phyloP scores from a whole-genome alignment of 805 yeast genomes.

The Komagataella populi region DNA sequence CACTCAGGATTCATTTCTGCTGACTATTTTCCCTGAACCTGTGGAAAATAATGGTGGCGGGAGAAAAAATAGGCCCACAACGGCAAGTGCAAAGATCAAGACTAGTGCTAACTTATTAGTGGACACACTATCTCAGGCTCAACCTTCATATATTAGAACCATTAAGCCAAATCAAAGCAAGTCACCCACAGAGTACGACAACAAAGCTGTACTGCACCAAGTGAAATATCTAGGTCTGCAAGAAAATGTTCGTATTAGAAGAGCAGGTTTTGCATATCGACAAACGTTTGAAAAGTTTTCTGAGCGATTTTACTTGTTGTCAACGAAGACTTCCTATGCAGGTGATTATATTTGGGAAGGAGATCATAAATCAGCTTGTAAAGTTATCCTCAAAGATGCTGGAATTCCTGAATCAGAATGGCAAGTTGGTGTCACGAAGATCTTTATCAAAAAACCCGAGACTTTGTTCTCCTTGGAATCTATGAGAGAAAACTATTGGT shows the following conservation, averaged over 20 bases:
- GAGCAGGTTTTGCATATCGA: conserved; percentile 98
- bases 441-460: conserved; percentile 94
- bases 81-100: conserved; percentile 92
- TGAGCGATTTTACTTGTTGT: conserved; percentile 80
- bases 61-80: conserved; percentile 74
- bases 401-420: conserved; percentile 70
- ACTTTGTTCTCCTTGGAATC: conserved; percentile 91
- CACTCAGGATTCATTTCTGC: conserved; percentile 52
- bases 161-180: conserved; percentile 94
- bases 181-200: conserved; percentile 82
- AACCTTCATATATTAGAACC: conserved; percentile 93
- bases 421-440: conserved; percentile 86
- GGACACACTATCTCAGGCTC: conserved; percentile 78
- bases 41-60: conserved; percentile 43
- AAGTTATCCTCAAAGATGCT: conserved; percentile 33
- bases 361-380: conserved; percentile 37
- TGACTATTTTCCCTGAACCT: conserved; percentile 45
- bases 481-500: conserved; percentile 96
- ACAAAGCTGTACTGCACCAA: conserved; percentile 85
- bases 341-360: conserved; percentile 52
- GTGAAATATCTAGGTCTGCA: conserved; percentile 91
- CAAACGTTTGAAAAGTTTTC: conserved; percentile 94
- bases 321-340: conserved; percentile 88
- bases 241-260: conserved; percentile 92
- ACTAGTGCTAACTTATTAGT: conserved; percentile 83